Base-by-base conservation (phyloP, 768 basidiomycete genomes). In the Psilocybe tampanensis region DNA sequence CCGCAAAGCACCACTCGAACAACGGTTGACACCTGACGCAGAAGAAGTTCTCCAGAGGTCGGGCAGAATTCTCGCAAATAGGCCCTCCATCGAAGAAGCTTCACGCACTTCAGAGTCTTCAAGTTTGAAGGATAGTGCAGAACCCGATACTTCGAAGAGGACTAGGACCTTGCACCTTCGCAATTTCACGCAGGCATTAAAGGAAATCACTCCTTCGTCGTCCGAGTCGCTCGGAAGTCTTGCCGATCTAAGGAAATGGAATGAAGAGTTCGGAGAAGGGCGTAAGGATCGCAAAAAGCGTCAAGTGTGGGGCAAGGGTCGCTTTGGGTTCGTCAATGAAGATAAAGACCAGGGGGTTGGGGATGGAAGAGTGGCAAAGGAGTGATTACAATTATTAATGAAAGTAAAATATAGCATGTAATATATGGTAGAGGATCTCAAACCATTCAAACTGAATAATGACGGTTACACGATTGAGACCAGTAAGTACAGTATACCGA, bases 181-280 rank as follows among this genome's bases (percentile, higher is more conserved):
- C 22, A 60, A 98, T 66, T 97, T 98, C 67, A 77, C 76, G 19
- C 88, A 90, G 66, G 95, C 95, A 0, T 77, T 97, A 56, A 86
- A 83, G 62, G 94, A 98, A 72, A 95, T 96, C 60, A 89, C 90
- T 2, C 92, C 95, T 12, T 95, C 93, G 0, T 88, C 87, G 5
- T 94, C 94, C 2, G 95, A 96, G 71, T 78, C 84, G 12, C 74
- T 91, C 2, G 90, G 90, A 47, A 89, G 83, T 47, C 82, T 93
- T 32, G 74, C 86, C 1, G 89, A 90, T 55, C 75, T 94, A 43
- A 82, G 88, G 43, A 90, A 88, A 73, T 95, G 93, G 93, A 95
- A 96, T 59, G 90, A 95, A 45, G 91, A 95, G 68, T 95, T 94
- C 70, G 95, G 95, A 22, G 94, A 96, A 70, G 94, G 93, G 5